Base-by-base conservation (phyloP, 805 yeast species). In the Saccharomyces kudriavzevii region DNA sequence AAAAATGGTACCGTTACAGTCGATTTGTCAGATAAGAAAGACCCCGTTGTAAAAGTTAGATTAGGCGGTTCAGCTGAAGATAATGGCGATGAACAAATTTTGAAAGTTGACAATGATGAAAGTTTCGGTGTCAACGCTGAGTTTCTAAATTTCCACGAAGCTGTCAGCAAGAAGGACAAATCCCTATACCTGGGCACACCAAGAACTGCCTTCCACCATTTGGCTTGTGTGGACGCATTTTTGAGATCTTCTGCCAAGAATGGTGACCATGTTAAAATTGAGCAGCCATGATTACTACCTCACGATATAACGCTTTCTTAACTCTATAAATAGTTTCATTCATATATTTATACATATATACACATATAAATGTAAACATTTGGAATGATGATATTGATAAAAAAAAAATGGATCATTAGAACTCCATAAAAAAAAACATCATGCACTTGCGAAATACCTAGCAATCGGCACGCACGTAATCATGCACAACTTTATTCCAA, bases 191-290 rank as follows among this genome's bases (percentile, higher is more conserved):
- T 66, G 45, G 79, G 80, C 45, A 77, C 83, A n/a, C 96, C 96
- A 26, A 85, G 80, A 58, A 78, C 75, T 57, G 89, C 95, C 5
- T 91, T 87, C 83, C 97, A 91, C 70, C 98, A 92, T 70, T 81
- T 91, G 69, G 96, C 97, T 5, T 80, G 89, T 60, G 82, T 92
- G 54, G 96, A 82, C 53, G 98, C 97, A 27, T 87, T 88, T 55
- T 71, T 92, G 40, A 84, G 85, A 59, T 84, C 94, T 54, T 80
- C 89, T 40, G 60, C 72, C 17, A 70, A 76, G 31, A 73, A 77
- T 53, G 88, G 87, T 62, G 68, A 70, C 50, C 67, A 76, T 48
- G 80, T 81, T 28, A 69, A 65, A 50, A 79, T 83, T 31, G 81
- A 76, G 54, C 56, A 50, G 40, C 55, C 55, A 49, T 56, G 22